These are phyloP conservation scores for Sodiomyces alkalinus DNA, from an alignment of 2,329 filamentous ascomycete species.

Conservation along the genomic window DNA sequence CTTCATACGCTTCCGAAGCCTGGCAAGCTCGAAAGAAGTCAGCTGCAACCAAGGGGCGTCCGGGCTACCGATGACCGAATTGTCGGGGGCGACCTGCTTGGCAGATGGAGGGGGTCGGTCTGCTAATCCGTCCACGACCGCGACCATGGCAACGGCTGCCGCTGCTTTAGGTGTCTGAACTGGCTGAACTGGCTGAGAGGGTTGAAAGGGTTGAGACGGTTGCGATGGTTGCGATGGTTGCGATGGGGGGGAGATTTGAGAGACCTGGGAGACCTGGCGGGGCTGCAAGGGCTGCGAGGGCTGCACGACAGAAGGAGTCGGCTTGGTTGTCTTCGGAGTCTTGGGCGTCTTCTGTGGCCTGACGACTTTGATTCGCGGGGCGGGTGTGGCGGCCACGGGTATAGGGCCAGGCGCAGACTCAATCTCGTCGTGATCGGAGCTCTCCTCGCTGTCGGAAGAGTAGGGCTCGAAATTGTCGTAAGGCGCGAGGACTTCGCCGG, in stretches of 20 bases:
- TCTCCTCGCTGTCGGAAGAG: conserved; percentile 36
- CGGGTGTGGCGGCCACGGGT: conserved; percentile 16
- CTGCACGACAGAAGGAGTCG: conserved; percentile 15
- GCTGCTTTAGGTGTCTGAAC: too few species aligned
- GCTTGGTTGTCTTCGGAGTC: conserved; percentile 2
- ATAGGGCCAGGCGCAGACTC: too few species aligned
- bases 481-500: conserved; percentile 49
- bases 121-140: too few species aligned
- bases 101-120: too few species aligned
- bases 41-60: conserved; percentile 53
- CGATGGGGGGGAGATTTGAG: too few species aligned
- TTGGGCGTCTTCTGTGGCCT: conserved; percentile 31
- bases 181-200: too few species aligned
- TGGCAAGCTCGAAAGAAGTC: conserved; percentile 48
- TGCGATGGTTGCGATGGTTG: too few species aligned
- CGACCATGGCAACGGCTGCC: too few species aligned
- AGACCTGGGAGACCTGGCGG: too few species aligned
- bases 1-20: conserved; percentile 74
- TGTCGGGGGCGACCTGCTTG: too few species aligned
- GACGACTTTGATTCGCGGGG: conserved; percentile 34
- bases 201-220: conserved; percentile 21
- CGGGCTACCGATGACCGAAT: conserved; percentile 40
- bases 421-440: conserved; percentile 29
- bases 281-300: conserved; percentile 33
- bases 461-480: conserved; percentile 49